Base-by-base conservation (phyloP, 176 grass and related monocot genomes). In the Bromus sterilis region DNA sequence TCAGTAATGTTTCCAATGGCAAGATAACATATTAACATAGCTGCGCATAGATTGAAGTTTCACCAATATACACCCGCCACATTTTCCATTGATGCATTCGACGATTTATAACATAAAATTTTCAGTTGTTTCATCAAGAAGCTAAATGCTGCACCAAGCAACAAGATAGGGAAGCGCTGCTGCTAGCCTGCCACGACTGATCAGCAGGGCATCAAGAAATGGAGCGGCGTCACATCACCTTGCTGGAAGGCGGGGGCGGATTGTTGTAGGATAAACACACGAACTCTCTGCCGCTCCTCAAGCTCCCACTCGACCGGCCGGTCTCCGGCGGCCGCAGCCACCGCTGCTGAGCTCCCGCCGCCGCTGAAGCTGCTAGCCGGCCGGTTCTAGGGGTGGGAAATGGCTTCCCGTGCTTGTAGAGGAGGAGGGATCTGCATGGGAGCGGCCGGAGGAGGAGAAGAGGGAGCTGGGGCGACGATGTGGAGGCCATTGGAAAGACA, bases 241-340 rank as follows among this genome's bases (percentile, higher is more conserved):
- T 61, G 42, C 33, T 49, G 33, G 86, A 84, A 81, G 92, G 83
- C 11, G 78, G 56, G 7, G 86, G 73, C 1, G 20, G 40, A 3
- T 81, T 78, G 21, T 91, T 86, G 77, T 81, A 85, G 36, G 80
- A 89, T 53, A 13, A 64, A 75, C 92, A 91, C 11, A 80, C 56
- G 12, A 82, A 84, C 11, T 56, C 26, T 53, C 60, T 31, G 20
- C 39, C 53, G 61, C 83, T 77, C 34, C 74, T 77, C 39, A 34
- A 53, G 53, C 33, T 44, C 65, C 82, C 65, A n/a, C 76, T 83
- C 56, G 58, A 51, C 42, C 62, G 62, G 43, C 69, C 42, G 2
- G 76, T 44, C 71, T 43, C 41, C 62, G 68, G 62, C 53, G 28
- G 64, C 42, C 26, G 67, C 26, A 48, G 76, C 71, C 55, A 71